Percentiles rank a stretch among this genome's conserved stretches.
phyloP scores from a whole-genome alignment of 2,329 filamentous ascomycete genomes.

The Lecanicillium sp. region DNA sequence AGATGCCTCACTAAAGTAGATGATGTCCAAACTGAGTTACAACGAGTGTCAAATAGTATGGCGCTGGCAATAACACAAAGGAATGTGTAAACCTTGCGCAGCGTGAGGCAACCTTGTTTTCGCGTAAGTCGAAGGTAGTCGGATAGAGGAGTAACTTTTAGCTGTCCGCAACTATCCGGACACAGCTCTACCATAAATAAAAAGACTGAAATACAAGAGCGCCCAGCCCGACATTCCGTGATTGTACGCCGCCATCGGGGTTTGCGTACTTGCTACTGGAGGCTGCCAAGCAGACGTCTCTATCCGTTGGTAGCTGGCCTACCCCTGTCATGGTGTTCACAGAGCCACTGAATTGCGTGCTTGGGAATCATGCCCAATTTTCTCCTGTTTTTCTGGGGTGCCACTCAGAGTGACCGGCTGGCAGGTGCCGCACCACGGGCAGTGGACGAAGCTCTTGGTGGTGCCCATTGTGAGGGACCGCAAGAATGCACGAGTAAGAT shows the following conservation, averaged over 20 bases:
- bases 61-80: too few species aligned
- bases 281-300: neutral
- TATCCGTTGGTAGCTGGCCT: neutral
- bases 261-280: neutral
- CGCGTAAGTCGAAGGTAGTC: too few species aligned
- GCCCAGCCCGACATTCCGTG: too few species aligned
- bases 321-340: conserved; percentile 8
- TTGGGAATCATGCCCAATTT: neutral
- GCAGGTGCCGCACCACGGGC: neutral
- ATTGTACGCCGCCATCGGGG: neutral
- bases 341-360: conserved; percentile 11
- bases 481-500: conserved; percentile 9
- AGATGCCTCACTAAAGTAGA: neutral
- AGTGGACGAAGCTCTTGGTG: neutral
- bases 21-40: neutral
- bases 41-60: too few species aligned
- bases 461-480: too few species aligned
- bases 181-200: too few species aligned
- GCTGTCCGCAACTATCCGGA: too few species aligned
- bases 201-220: too few species aligned
- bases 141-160: too few species aligned
- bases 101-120: neutral
- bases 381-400: neutral
- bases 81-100: neutral
- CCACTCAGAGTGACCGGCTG: neutral